Base-by-base conservation (phyloP, 2,329 filamentous ascomycete genomes). In the Cytospora leucostoma region DNA sequence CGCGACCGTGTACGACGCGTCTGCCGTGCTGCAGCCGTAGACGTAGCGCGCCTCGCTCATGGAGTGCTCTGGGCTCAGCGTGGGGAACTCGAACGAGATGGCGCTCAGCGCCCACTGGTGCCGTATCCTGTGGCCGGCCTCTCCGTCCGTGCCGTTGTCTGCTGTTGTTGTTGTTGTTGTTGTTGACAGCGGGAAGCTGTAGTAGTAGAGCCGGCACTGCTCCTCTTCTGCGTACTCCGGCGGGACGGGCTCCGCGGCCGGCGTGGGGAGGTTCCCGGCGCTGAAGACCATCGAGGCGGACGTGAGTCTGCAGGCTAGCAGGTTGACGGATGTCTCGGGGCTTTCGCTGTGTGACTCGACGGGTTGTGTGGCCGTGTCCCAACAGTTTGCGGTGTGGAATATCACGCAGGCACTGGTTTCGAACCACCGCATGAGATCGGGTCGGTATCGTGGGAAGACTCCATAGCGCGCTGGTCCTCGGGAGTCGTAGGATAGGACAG, bases 341-440 rank as follows among this genome's bases (percentile, higher is more conserved):
- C 70, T 33, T 17, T 74, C 65, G 4, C 82, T 61, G n/a, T 65
- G 63, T 38, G 61, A 63, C 2, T 57, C 49, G 0, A 52, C 21
- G 0, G 53, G 54, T 19, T 54, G 47, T 13, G 56, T 63, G 10
- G 37, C 47, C 1, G 56, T 79, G 59, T 90, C 86, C 89, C 88
- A 92, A 1, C 84, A 84, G 67, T 90, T 91, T 0, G 87, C 88
- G 0, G 88, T 89, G 69, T 91, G 89, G 66, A 91, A 90, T 52
- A 91, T 88, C 68, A 87, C 86, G 68, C 87, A 91, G 7, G 86
- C 79, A 12, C 82, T 82, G 0, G 88, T 90, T 73, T 88, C 83
- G 65, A 88, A 91, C 88, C 88, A 91, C 11, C 80, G 79, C 3
- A 89, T 79, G 1, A 77, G 74, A 1, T 82, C 71, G 1, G 88